phyloP scores from a whole-genome alignment of 1,284 basidiomycete species.

The Lignosus rhinocerotis region DNA sequence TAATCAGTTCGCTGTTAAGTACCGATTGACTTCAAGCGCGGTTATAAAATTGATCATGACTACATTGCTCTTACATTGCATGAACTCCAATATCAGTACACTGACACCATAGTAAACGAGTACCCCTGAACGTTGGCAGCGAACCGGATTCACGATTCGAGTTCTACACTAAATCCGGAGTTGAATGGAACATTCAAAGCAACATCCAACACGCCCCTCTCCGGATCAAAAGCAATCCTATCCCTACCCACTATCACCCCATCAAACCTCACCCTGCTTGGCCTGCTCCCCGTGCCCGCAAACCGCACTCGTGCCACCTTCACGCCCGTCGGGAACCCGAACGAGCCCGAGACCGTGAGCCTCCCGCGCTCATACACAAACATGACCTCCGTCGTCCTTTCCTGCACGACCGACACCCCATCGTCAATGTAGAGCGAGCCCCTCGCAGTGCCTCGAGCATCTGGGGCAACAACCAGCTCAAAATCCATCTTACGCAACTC shows the following conservation, averaged over 20 bases:
- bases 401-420: conserved; percentile 53
- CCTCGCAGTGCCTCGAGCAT: conserved; percentile 45
- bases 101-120: too few relatives aligned
- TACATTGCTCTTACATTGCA: too few relatives aligned
- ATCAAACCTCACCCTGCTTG: conserved; percentile 38
- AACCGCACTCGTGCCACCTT: conserved; percentile 46
- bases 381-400: conserved; percentile 42
- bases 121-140: too few relatives aligned
- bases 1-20: too few relatives aligned
- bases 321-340: conserved; percentile 48
- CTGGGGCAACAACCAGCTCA: conserved; percentile 55
- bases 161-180: too few relatives aligned
- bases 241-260: conserved; percentile 24
- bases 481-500: conserved; percentile 58
- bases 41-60: too few relatives aligned
- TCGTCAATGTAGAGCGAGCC: conserved; percentile 68
- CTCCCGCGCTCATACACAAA: conserved; percentile 45
- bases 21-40: too few relatives aligned
- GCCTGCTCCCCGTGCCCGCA: conserved; percentile 40
- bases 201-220: conserved; percentile 43
- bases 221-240: conserved; percentile 35
- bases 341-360: conserved; percentile 50
- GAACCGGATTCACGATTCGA: too few relatives aligned
- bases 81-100: too few relatives aligned
- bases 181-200: conserved; percentile 37